Base-by-base conservation (phyloP, 169 alveolate species). In the Cytauxzoon felis region DNA sequence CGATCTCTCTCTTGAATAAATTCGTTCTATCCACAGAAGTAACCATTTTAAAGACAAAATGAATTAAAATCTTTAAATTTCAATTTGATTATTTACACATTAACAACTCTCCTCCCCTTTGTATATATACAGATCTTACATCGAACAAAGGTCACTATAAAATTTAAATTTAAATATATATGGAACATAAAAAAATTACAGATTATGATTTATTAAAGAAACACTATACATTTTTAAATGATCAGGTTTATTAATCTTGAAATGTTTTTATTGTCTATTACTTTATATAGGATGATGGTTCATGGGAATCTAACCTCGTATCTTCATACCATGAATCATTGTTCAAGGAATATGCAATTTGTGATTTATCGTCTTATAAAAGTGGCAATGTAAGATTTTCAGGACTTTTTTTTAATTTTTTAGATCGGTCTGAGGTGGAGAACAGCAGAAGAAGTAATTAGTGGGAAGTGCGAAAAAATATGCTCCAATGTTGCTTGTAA, bases 1-100 rank as follows among this genome's bases (percentile, higher is more conserved):
- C 81, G 21, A 76, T 54, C 61, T 76, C 73, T 52, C 51, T 59
- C 58, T 51, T 23, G 43, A 76, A 76, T 38, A 66, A 47, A 16
- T 23, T 53, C 23, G 81, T 76, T 42, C 86, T 50, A 42, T 57
- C 58, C 23, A 76, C 80, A 19, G 59, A 63, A 27, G 53, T 41
- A 4, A 66, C 86, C 86, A 76, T 76, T 9, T 11, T 36, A n/a
- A 11, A 8, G 11, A 54, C 21, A 45, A 42, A 16, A 18, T n/a
- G 64, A 0, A 24, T 11, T 36, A 33, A 59, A 70, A 23, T 16
- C 8, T 13, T n/a, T 62, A 2, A 16, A 19, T 2, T n/a, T 40
- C 40, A 8, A 36, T 11, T 38, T 58, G 9, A 16, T 29, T 51
- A 3, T 5, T 43, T 30, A 58, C 34, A 58, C 27, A 58, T 21